Evolutionary conservation across 2,329 filamentous ascomycete species (phyloP), one percentile per base, ranked within the genome.

Genomic region (Neonectria punicea): DNA sequence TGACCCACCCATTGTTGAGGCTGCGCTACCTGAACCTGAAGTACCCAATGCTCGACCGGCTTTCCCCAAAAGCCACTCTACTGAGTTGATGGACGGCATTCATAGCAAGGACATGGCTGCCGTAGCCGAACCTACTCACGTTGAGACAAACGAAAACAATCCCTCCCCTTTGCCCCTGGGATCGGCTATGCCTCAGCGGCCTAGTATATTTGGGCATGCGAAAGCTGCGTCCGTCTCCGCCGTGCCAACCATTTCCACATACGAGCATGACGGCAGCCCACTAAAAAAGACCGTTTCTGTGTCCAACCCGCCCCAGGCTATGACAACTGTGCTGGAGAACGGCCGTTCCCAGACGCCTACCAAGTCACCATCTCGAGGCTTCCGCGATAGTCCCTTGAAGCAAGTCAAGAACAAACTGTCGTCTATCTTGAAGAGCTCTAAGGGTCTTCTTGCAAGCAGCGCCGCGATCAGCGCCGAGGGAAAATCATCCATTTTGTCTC

Each of bases 341-440:
- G 76, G 76, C 14, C 72, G 67, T 9, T 74, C 87, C 16, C 72
- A 85, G 77, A 81, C 86, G 77, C 81, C 86, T 68, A 77, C 81
- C 3, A 89, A 88, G 70, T 89, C 88, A 1, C 87, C 87, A 0
- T 83, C 85, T 5, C 81, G 87, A 59, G 81, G 77, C 53, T 83
- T 87, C 72, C 84, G 85, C 8, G 94, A 97, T 70, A 95, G 92
- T 63, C 93, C 93, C 5, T 80, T 98, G 64, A 97, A 94, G 79
- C 93, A 96, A 56, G 94, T 96, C 30, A 98, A 97, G 81, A 93
- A 92, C 75, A 97, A 94, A 77, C 84, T 98, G 53, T 97, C 95
- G 51, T 97, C 94, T 10, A 94, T 97, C 65, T 84, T 98, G 72
- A 94, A 94, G 79, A 92, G 91, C 60, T 96, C 94, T 4, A 95